Percentiles rank a stretch among this genome's conserved stretches.
These are phyloP conservation scores for Collybia sordida DNA, from an alignment of 768 basidiomycete genomes.

Conservation along the genomic window DNA sequence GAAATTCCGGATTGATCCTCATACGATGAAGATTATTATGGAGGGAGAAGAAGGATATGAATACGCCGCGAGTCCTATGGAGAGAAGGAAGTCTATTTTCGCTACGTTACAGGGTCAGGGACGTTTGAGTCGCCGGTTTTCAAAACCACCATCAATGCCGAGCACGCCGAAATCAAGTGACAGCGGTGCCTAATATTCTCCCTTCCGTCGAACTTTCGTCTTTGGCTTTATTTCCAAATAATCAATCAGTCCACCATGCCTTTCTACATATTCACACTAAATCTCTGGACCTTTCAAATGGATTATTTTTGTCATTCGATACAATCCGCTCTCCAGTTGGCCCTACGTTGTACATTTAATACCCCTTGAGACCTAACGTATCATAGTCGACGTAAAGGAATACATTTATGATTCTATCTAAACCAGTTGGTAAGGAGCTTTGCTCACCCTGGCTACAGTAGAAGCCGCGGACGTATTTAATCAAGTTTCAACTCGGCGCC, in stretches of 20 bases:
- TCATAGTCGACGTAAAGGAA: no score
- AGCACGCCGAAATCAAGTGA: neutral
- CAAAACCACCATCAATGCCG: conserved; percentile 6
- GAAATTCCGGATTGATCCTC: conserved; percentile 51
- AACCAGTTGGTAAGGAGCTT: no score
- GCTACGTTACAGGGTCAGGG: conserved; percentile 25
- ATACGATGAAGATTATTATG: conserved; percentile 52
- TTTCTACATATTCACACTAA: no score
- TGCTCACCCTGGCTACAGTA: neutral
- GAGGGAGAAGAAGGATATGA: conserved; percentile 52
- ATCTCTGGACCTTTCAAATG: no score
- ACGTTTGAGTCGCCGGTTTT: neutral
- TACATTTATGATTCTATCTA: no score
- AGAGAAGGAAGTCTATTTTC: conserved; percentile 32
- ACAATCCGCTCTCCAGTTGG: no score
- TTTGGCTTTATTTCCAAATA: neutral
- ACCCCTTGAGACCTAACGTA: no score
- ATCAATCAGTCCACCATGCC: no score
- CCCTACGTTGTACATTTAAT: no score
- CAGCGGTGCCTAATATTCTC: neutral
- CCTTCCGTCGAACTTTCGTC: neutral
- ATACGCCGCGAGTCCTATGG: conserved; percentile 31
- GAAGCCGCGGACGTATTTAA: neutral
- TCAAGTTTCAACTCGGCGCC: neutral
- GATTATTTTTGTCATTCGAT: no score